These are phyloP conservation scores for Fragilaria crotonensis DNA, from an alignment of 108 stramenopile genomes.

Conservation along the genomic window DNA sequence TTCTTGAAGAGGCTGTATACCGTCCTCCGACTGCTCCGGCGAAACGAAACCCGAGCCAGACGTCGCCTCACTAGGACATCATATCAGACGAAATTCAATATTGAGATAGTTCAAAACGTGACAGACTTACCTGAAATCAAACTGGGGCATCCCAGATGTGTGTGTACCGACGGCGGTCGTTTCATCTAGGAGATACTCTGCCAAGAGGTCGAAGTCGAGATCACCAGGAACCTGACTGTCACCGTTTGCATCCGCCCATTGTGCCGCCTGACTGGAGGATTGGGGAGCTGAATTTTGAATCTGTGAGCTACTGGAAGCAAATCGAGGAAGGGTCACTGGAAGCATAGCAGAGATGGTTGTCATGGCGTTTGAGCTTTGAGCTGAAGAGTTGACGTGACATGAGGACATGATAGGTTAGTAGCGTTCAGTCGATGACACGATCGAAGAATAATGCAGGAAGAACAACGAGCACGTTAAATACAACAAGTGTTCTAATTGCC, in stretches of 20 bases:
- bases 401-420: too few relatives aligned
- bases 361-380: slow-evolving; percentile 6
- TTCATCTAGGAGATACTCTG: slow-evolving; percentile 82
- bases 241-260: slow-evolving; percentile 20
- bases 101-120: background rate
- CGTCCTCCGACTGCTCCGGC: slow-evolving; percentile 44
- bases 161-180: slow-evolving; percentile 7
- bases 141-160: slow-evolving; percentile 16
- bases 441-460: too few relatives aligned
- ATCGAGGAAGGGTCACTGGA: slow-evolving; percentile 8
- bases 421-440: too few relatives aligned
- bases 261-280: background rate
- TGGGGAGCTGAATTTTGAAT: background rate
- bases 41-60: slow-evolving; percentile 30
- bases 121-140: slow-evolving; percentile 66
- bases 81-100: slow-evolving; percentile 1
- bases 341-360: slow-evolving; percentile 5
- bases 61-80: slow-evolving; percentile 1
- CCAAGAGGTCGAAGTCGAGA: slow-evolving; percentile 79
- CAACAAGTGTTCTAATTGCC: too few relatives aligned
- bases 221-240: background rate
- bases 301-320: slow-evolving; percentile 1
- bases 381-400: background rate
- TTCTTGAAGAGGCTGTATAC: background rate
- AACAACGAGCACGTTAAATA: too few relatives aligned